Evolutionary conservation across 139 green algal species (phyloP).

Genomic region (Chlorella sp.): DNA sequence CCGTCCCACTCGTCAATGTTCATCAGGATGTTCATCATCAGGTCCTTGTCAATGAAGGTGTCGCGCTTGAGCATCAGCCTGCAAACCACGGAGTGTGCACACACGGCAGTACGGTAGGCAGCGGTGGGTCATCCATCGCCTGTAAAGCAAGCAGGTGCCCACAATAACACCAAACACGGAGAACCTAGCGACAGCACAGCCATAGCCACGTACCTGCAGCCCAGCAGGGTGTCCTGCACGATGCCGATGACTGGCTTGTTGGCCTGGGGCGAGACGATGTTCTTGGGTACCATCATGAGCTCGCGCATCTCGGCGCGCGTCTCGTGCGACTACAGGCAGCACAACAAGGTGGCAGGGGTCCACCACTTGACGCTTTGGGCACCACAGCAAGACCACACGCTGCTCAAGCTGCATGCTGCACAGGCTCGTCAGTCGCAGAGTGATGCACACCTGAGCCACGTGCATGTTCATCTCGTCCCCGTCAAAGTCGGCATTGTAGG

Average conservation of each 20-base stretch:
- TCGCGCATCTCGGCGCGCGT: conserved; percentile 88
- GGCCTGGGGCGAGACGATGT: conserved; percentile 94
- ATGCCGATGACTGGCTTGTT: conserved; percentile 99
- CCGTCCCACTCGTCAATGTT: conserved; percentile 77
- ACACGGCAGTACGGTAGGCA: too few species aligned
- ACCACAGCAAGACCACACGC: neutral
- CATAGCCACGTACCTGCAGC: conserved; percentile 39
- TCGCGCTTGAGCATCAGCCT: conserved; percentile 95
- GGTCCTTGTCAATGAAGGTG: conserved; percentile 93
- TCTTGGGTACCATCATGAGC: conserved; percentile 97
- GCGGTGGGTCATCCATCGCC: too few species aligned
- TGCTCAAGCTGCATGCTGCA: neutral
- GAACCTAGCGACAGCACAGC: too few species aligned
- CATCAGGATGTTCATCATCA: conserved; percentile 98
- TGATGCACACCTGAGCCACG: conserved; percentile 67
- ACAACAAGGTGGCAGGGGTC: neutral
- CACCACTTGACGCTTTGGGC: neutral
- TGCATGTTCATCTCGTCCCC: conserved; percentile 99
- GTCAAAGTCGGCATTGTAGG: conserved; percentile 99
- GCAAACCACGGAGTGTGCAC: too few species aligned
- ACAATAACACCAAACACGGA: too few species aligned
- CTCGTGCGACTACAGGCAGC: conserved; percentile 61
- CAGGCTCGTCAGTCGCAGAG: too few species aligned
- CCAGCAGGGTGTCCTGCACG: conserved; percentile 95
- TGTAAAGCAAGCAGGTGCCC: too few species aligned